These are phyloP conservation scores for Colletotrichum viniferum DNA, from an alignment of 2,329 filamentous ascomycete genomes.

Conservation along the genomic window DNA sequence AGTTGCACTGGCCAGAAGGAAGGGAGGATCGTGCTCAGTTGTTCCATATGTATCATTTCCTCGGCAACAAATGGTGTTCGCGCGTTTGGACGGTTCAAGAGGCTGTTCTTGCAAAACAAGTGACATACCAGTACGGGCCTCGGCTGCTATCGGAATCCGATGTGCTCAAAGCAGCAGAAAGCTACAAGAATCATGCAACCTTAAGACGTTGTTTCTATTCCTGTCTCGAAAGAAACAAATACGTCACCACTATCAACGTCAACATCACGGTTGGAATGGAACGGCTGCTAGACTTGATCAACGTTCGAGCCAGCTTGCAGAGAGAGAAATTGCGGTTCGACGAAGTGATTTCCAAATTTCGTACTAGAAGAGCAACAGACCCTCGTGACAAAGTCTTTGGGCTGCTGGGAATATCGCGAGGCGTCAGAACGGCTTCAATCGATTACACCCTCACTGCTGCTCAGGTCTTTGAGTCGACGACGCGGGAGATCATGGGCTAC, in stretches of 20 bases:
- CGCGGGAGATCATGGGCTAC: neutral
- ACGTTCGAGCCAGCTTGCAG: fast-evolving
- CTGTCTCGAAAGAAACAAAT: neutral
- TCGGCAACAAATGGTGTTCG: neutral
- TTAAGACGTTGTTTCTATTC: neutral
- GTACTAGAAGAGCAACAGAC: neutral
- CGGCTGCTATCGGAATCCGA: neutral
- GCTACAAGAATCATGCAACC: fast-evolving
- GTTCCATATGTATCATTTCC: neutral
- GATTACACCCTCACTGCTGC: neutral
- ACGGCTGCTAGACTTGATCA: fast-evolving
- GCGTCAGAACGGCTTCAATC: neutral
- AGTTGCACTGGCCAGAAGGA: neutral
- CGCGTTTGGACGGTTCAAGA: neutral
- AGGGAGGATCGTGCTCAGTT: fast-evolving
- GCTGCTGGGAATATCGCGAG: neutral
- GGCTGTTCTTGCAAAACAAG: neutral
- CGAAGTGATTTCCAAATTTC: neutral
- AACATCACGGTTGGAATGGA: neutral
- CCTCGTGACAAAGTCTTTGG: neutral
- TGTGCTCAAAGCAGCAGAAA: neutral
- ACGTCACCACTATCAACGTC: fast-evolving
- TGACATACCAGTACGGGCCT: neutral
- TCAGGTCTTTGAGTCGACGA: neutral
- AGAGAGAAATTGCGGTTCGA: neutral